These are phyloP conservation scores for Dactylella cylindrospora DNA, from an alignment of 2,329 filamentous ascomycete species.

Conservation along the genomic window DNA sequence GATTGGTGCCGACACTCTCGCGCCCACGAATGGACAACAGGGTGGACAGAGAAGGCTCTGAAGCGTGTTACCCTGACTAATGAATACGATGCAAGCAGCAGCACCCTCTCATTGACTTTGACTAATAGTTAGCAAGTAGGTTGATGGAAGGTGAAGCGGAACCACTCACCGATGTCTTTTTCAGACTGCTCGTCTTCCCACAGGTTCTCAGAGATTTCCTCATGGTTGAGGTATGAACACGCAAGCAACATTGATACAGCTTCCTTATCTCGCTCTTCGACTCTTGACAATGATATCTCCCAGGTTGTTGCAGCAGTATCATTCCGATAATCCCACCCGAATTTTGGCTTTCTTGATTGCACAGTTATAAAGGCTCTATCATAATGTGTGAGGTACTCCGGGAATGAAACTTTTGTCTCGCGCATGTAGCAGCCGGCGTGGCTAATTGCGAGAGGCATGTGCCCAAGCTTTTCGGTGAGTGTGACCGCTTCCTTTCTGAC, in stretches of 20 bases:
- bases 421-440: constrained; percentile 15
- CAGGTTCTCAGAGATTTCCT: neutral
- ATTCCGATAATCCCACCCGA: neutral
- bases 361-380: constrained; percentile 6
- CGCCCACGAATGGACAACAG: neutral
- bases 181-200: no score
- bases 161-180: no score
- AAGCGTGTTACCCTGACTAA: neutral
- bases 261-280: constrained; percentile 24
- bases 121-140: no score
- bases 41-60: neutral
- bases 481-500: constrained; percentile 7
- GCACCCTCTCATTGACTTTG: neutral
- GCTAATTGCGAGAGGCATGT: neutral
- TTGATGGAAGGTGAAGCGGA: neutral
- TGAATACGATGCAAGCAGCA: constrained; percentile 3
- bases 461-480: constrained; percentile 27
- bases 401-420: constrained; percentile 1
- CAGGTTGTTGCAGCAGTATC: constrained; percentile 14
- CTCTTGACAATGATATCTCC: constrained; percentile 44
- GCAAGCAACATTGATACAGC: constrained; percentile 38
- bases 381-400: neutral
- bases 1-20: neutral
- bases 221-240: constrained; percentile 16
- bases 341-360: neutral